Conservation (phyloP, 345 rosid genomes). For the Salix udensis region DNA sequence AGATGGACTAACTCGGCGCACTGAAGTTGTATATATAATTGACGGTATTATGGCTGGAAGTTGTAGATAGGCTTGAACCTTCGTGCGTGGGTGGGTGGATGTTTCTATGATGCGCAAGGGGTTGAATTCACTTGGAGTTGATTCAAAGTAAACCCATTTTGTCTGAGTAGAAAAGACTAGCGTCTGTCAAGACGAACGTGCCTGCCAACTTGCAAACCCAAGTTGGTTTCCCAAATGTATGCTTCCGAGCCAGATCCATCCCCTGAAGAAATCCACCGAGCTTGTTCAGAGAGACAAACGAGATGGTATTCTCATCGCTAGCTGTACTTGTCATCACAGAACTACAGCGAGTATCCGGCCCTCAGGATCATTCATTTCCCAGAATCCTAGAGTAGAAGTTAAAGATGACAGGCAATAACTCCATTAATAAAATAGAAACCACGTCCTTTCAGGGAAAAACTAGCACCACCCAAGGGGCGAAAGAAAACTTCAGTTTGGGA, state of each 20-base stretch:
- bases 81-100: too few relatives aligned
- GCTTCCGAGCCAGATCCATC: slow-evolving; percentile 93
- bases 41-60: too few relatives aligned
- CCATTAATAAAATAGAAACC: neutral
- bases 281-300: slow-evolving; percentile 87
- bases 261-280: slow-evolving; percentile 93
- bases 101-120: too few relatives aligned
- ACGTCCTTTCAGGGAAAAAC: neutral
- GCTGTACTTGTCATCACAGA: slow-evolving; percentile 62
- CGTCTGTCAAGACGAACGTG: too few relatives aligned
- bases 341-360: slow-evolving; percentile 97
- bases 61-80: too few relatives aligned
- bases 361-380: slow-evolving; percentile 99
- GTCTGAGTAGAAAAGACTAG: too few relatives aligned
- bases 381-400: slow-evolving; percentile 55
- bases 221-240: slow-evolving; percentile 51
- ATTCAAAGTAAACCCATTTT: too few relatives aligned
- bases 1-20: too few relatives aligned
- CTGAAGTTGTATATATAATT: too few relatives aligned
- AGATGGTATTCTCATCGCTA: slow-evolving; percentile 36
- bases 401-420: neutral
- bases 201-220: too few relatives aligned
- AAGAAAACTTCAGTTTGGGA: neutral
- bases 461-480: neutral
- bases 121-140: too few relatives aligned